These are phyloP conservation scores for Tarenaya hassleriana DNA, from an alignment of 345 rosid genomes.

Conservation along the genomic window DNA sequence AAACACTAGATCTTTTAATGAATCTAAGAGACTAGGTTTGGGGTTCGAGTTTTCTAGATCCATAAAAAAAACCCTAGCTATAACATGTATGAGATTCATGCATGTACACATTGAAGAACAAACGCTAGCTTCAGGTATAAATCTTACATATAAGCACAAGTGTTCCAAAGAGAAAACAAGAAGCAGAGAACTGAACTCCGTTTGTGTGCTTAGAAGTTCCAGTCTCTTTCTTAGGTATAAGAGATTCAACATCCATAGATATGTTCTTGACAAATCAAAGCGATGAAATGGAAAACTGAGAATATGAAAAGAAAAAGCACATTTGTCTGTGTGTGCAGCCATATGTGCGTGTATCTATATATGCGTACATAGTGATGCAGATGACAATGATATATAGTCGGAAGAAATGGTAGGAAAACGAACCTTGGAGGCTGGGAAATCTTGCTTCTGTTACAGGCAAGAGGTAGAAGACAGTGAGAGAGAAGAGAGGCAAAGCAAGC, in stretches of 20 bases:
- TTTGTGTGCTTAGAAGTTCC: no score
- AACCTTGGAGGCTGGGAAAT: slow-evolving; percentile 37
- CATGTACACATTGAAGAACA: slow-evolving; percentile 16
- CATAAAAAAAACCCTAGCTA: slow-evolving; percentile 23
- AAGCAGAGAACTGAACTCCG: slow-evolving; percentile 7
- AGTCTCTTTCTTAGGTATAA: slow-evolving; percentile 8
- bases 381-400: no score
- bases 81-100: slow-evolving; percentile 24
- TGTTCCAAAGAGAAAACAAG: slow-evolving; percentile 12
- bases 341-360: slow-evolving; percentile 6
- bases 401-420: slow-evolving; percentile 21
- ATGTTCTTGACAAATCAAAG: slow-evolving; percentile 23
- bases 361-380: slow-evolving; percentile 17
- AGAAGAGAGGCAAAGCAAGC: slow-evolving; percentile 28
- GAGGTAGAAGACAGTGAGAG: slow-evolving; percentile 36
- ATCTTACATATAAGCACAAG: slow-evolving; percentile 10
- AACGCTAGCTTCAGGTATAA: neutral
- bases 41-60: neutral
- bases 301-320: slow-evolving; percentile 13
- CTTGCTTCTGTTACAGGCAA: slow-evolving; percentile 33
- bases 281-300: slow-evolving; percentile 19
- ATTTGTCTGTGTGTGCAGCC: slow-evolving; percentile 2
- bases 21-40: slow-evolving; percentile 8
- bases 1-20: slow-evolving; percentile 10
- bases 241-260: slow-evolving; percentile 17